These are phyloP conservation scores for Coemansia sp. DNA, from an alignment of 192 early-diverging fungal species.

Conservation along the genomic window DNA sequence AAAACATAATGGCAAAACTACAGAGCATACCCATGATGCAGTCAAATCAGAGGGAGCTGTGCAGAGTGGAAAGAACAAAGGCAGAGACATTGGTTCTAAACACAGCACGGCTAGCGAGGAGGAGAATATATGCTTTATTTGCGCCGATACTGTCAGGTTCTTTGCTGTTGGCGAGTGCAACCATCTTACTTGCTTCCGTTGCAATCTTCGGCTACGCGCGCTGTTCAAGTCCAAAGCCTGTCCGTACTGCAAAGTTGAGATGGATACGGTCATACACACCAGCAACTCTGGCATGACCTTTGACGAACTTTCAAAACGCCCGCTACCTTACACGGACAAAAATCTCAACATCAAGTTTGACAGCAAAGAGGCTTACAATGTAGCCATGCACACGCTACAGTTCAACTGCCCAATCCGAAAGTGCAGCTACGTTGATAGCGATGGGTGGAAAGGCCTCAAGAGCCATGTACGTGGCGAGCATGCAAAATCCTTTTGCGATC, in stretches of 20 bases:
- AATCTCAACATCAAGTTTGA: slow-evolving; percentile 77
- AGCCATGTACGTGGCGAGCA: slow-evolving; percentile 79
- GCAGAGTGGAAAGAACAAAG: background rate
- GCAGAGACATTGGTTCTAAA: background rate
- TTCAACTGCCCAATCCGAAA: slow-evolving; percentile 86
- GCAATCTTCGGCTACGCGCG: slow-evolving; percentile 85
- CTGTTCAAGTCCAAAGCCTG: slow-evolving; percentile 86
- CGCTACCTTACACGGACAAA: slow-evolving; percentile 65
- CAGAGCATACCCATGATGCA: background rate
- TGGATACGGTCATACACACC: slow-evolving; percentile 77
- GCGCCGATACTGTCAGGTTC: slow-evolving; percentile 76
- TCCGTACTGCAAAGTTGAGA: slow-evolving; percentile 89
- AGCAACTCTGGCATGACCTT: slow-evolving; percentile 60
- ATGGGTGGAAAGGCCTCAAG: slow-evolving; percentile 84
- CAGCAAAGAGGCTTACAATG: slow-evolving; percentile 69
- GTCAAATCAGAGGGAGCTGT: background rate
- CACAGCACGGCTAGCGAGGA: slow-evolving; percentile 20
- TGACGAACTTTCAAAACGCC: slow-evolving; percentile 53
- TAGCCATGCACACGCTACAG: slow-evolving; percentile 68
- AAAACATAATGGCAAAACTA: background rate
- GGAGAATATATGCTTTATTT: slow-evolving; percentile 78
- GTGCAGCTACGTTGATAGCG: slow-evolving; percentile 72
- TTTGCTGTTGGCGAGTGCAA: slow-evolving; percentile 88
- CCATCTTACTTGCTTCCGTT: slow-evolving; percentile 91
- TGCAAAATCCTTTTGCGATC: slow-evolving; percentile 75